phyloP scores from a whole-genome alignment of 1,284 basidiomycete genomes.

The Leccinum pallidistipes region DNA sequence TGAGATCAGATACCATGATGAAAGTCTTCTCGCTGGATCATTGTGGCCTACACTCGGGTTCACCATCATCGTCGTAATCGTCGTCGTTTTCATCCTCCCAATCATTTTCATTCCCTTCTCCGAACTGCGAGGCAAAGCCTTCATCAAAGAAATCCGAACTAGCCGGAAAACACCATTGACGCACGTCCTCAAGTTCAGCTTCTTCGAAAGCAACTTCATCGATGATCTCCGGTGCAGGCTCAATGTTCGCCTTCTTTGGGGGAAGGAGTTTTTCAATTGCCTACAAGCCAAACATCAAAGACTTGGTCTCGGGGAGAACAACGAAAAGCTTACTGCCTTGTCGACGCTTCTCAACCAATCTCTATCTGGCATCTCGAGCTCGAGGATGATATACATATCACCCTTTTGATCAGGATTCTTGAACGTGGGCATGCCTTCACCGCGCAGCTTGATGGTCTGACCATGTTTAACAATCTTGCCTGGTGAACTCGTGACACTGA shows the following conservation, averaged over 20 bases:
- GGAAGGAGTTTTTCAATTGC: constrained; percentile 66
- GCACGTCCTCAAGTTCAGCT: constrained; percentile 75
- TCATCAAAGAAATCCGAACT: constrained; percentile 72
- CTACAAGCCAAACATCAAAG: constrained; percentile 37
- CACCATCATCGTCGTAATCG: constrained; percentile 47
- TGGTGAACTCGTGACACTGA: constrained; percentile 70
- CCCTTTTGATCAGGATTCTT: constrained; percentile 70
- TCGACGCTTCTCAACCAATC: constrained; percentile 68
- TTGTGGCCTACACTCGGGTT: constrained; percentile 69
- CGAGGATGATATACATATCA: constrained; percentile 78
- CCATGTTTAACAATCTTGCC: constrained; percentile 77
- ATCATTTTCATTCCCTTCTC: constrained; percentile 66
- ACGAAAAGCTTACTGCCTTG: constrained; percentile 43
- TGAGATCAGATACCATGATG: constrained; percentile 11
- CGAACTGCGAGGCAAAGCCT: constrained; percentile 67
- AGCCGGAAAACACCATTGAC: constrained; percentile 71
- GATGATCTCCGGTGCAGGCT: constrained; percentile 68
- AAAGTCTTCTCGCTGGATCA: constrained; percentile 33
- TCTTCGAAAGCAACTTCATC: constrained; percentile 74
- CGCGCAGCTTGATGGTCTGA: constrained; percentile 71
- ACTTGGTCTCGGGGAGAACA: not conserved
- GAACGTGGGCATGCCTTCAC: constrained; percentile 86
- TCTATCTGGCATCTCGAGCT: constrained; percentile 82
- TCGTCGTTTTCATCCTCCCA: constrained; percentile 65
- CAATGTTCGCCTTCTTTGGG: constrained; percentile 70